Base-by-base conservation (phyloP, 1,284 basidiomycete species). In the Tilletia setariae region DNA sequence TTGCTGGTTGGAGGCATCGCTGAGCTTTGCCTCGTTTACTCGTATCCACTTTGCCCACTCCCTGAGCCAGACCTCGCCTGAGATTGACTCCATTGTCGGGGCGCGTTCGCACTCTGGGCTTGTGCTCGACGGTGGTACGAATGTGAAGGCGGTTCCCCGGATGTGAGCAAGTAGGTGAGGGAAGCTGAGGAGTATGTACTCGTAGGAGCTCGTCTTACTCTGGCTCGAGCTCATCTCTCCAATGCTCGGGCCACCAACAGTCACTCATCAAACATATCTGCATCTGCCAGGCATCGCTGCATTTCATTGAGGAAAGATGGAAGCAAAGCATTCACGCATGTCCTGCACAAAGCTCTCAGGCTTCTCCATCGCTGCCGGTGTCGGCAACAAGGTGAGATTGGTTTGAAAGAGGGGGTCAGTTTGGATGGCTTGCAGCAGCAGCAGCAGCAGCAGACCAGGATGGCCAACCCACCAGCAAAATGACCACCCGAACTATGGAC, bases 301-400 rank as follows among this genome's bases (percentile, higher is more conserved):
- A n/a, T n/a, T 49, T 2, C 28, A 28, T 25, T 30, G 15, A 4
- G 56, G 56, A 30, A 16, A 61, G 56, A 61, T 61, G 56, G 56
- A 32, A 13, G 25, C 68, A 67, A 77, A 74, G 56, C 74, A 76
- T 65, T 79, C 75, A 49, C 78, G 76, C 13, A 82, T 67, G 44
- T 77, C 78, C 59, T 81, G 68, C 13, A 84, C 65, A 56, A 84
- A 84, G 2, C 70, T 78, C 1, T 75, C 71, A 7, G 85, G 85
- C 65, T 81, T 77, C 73, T 86, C 86, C 40, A 85, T 74, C 0
- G 85, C 84, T 1, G 47, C 25, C 2, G 47, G 13, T 9, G 43
- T 9, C 11, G 43, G 43, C 11, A 19, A 44, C 19, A 19, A 19
- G 43, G 43, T 9, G 19, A 15, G 25, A 28, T 15, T 2, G 25